Evolutionary conservation across 1,284 basidiomycete species (phyloP).

Genomic region (Ganoderma lingzhi): DNA sequence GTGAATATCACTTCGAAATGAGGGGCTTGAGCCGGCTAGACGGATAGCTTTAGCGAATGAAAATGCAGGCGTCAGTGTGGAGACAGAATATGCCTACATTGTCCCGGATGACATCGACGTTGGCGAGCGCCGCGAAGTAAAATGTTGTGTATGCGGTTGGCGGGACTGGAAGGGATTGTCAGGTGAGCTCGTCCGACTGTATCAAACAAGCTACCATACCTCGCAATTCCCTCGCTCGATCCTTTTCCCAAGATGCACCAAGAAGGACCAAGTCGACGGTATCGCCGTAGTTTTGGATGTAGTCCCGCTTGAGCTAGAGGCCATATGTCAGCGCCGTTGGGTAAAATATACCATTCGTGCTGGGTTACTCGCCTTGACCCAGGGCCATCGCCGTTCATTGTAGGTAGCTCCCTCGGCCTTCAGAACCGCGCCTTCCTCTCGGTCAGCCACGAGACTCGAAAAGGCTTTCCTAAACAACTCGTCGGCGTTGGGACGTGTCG

Average conservation of each 20-base stretch:
- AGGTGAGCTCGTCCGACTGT: background rate
- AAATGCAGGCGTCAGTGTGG: background rate
- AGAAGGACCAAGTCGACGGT: slow-evolving; percentile 79
- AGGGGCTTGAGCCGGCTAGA: slow-evolving; percentile 53
- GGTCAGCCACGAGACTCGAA: slow-evolving; percentile 54
- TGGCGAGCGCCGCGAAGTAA: slow-evolving; percentile 71
- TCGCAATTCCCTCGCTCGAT: slow-evolving; percentile 76
- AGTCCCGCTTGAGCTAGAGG: slow-evolving; percentile 71
- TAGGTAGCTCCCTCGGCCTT: slow-evolving; percentile 78
- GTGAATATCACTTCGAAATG: slow-evolving; percentile 79
- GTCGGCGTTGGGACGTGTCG: slow-evolving; percentile 29
- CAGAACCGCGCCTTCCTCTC: slow-evolving; percentile 77
- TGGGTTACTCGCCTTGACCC: slow-evolving; percentile 75
- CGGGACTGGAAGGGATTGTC: slow-evolving; percentile 56
- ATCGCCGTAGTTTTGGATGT: slow-evolving; percentile 85
- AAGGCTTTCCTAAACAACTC: slow-evolving; percentile 57
- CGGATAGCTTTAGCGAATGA: background rate
- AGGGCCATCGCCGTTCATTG: slow-evolving; percentile 66
- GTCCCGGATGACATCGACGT: slow-evolving; percentile 45
- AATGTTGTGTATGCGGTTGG: slow-evolving; percentile 80
- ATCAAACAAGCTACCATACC: slow-evolving; percentile 52
- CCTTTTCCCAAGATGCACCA: slow-evolving; percentile 81
- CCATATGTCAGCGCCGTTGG: background rate
- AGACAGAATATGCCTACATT: slow-evolving; percentile 44
- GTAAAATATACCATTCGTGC: no score